These are phyloP conservation scores for Pyricularia grisea DNA, from an alignment of 2,329 filamentous ascomycete species.

Conservation along the genomic window DNA sequence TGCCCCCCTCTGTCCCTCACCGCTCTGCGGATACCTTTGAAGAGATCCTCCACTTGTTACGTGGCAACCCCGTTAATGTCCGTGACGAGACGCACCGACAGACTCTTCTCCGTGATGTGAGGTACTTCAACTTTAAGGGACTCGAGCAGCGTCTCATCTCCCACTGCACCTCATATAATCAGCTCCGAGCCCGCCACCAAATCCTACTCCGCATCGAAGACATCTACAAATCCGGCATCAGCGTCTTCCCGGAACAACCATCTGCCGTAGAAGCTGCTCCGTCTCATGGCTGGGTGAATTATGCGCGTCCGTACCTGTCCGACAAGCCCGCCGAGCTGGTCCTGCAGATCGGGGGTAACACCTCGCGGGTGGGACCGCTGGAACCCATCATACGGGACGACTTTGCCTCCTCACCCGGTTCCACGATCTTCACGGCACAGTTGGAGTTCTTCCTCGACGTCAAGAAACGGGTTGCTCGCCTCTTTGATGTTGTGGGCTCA, in stretches of 20 bases:
- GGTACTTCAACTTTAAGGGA: constrained; percentile 88
- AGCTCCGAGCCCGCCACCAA: constrained; percentile 57
- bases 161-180: constrained; percentile 67
- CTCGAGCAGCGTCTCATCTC: constrained; percentile 81
- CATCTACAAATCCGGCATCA: constrained; percentile 78
- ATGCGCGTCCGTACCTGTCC: constrained; percentile 81
- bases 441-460: constrained; percentile 67
- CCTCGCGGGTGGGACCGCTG: constrained; percentile 45
- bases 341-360: constrained; percentile 66
- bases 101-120: constrained; percentile 72
- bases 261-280: constrained; percentile 15
- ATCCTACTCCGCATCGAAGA: constrained; percentile 76
- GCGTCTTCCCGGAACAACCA: constrained; percentile 43
- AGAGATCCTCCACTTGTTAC: constrained; percentile 71
- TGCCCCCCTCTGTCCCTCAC: constrained; percentile 71
- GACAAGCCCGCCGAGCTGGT: constrained; percentile 64
- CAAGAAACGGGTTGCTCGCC: constrained; percentile 58
- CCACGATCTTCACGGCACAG: constrained; percentile 28
- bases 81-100: constrained; percentile 66
- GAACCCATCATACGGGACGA: constrained; percentile 12
- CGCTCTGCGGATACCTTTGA: constrained; percentile 76
- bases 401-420: constrained; percentile 14
- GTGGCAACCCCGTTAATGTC: constrained; percentile 75
- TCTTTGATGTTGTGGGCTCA: constrained; percentile 73
- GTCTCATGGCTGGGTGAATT: constrained; percentile 53